These are phyloP conservation scores for Phytophthora rubi DNA, from an alignment of 352 stramenopile species.

Conservation along the genomic window DNA sequence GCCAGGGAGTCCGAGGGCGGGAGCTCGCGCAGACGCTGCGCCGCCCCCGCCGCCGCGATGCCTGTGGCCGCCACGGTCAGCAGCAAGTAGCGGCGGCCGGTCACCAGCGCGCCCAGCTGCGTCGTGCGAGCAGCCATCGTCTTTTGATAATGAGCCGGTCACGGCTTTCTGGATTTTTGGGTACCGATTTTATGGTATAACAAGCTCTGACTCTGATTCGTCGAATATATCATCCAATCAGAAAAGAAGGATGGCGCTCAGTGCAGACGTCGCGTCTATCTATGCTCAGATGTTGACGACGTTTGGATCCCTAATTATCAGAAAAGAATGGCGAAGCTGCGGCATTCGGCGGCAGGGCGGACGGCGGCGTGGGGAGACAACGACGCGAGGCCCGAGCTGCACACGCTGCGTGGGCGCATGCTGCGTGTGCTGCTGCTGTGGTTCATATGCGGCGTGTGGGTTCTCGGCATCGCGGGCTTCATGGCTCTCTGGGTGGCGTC, in stretches of 20 bases:
- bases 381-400: conserved; percentile 27
- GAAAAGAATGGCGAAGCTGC: background rate
- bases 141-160: conserved; percentile 3
- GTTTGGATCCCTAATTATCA: no score
- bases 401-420: conserved; percentile 1
- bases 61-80: conserved; percentile 63
- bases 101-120: conserved; percentile 52
- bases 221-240: no score
- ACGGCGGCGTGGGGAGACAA: conserved; percentile 27
- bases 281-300: background rate
- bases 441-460: conserved; percentile 29
- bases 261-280: background rate
- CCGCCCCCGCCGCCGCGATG: conserved; percentile 56
- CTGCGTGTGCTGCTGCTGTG: conserved; percentile 22
- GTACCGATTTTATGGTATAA: conserved; percentile 13
- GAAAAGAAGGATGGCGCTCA: no score
- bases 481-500: conserved; percentile 16
- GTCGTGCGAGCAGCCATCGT: conserved; percentile 20
- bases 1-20: conserved; percentile 16
- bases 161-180: conserved; percentile 6
- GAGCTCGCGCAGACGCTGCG: conserved; percentile 42
- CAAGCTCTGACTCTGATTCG: background rate
- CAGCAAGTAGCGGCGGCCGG: conserved; percentile 64
- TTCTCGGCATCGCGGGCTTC: conserved; percentile 28
- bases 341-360: conserved; percentile 10